phyloP scores from a whole-genome alignment of 106 monocot genomes.

The Alisma plantagoaquatica region DNA sequence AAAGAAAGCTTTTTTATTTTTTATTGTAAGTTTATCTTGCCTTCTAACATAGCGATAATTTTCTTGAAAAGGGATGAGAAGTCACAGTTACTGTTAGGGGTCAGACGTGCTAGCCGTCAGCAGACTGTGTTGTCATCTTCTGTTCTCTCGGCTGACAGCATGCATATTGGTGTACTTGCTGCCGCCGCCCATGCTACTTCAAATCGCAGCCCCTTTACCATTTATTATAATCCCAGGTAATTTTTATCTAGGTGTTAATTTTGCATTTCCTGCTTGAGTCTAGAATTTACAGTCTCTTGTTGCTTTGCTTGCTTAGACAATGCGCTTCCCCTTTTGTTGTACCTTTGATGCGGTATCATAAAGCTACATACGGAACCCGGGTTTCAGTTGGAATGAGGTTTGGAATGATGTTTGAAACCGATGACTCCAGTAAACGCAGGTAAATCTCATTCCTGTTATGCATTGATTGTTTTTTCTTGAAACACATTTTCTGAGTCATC shows the following conservation, averaged over 20 bases:
- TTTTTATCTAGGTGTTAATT: too few relatives aligned
- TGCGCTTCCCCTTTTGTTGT: conserved; percentile 81
- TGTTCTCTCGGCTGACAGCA: conserved; percentile 87
- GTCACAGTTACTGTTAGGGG: conserved; percentile 81
- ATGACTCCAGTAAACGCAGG: conserved; percentile 89
- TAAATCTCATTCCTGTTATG: conserved; percentile 7
- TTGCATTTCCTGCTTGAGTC: too few relatives aligned
- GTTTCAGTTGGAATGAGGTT: conserved; percentile 82
- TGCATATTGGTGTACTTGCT: conserved; percentile 96
- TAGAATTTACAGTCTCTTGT: too few relatives aligned
- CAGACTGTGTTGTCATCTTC: conserved; percentile 67
- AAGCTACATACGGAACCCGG: conserved; percentile 60
- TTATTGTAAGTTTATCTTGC: too few relatives aligned
- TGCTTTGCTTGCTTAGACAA: conserved; percentile 35
- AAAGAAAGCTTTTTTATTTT: too few relatives aligned
- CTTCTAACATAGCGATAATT: too few relatives aligned
- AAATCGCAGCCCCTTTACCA: conserved; percentile 62
- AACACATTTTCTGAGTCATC: too few relatives aligned
- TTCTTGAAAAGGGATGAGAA: conserved; percentile 56
- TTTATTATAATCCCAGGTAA: conserved; percentile 95
- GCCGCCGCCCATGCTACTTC: conserved; percentile 90
- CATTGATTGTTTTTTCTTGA: too few relatives aligned
- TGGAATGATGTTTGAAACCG: conserved; percentile 99
- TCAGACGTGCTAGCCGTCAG: conserved; percentile 70
- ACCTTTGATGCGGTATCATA: conserved; percentile 68